Evolutionary conservation across 306 rosid genomes (phyloP), one percentile per base, ranked within the genome.

Genomic region (Ziziphus jujuba): DNA sequence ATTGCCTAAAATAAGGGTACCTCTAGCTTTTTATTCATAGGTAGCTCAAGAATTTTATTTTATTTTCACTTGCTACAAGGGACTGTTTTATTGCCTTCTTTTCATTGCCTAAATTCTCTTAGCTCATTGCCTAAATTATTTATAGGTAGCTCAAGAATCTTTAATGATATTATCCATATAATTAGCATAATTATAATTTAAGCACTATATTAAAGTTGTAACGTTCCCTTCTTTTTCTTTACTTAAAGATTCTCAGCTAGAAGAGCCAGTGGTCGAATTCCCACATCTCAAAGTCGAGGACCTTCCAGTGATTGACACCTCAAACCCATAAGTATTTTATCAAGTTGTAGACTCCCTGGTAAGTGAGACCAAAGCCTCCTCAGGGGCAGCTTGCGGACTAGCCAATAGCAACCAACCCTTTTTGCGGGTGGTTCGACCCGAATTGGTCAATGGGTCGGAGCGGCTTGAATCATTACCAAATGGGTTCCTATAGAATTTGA

Each of bases 351-450:
- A 63, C 1, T 59, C 53, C 36, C 0, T 77, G 44, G 25, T 76
- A 10, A 77, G 69, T 10, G 81, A 58, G 49, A 67, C 73, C 52
- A 82, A 72, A 66, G 53, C 79, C 43, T 87, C 89, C 13, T 65
- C 72, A 5, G 97, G 84, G 73, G 78, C 86, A 31, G 91, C 96
- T 38, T 81, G 80, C 82, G 96, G 89, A 8, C 57, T 91, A 62
- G 81, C 85, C 69, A 72, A 84, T 59, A 73, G 89, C 70, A 47
- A 58, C 9, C 89, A 81, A 1, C 84, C 89, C 5, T 84, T 88
- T 75, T 54, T 88, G 67, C 88, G 89, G 92, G 89, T 77, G 77
- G 70, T 88, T 75, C 87, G 89, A 23, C 89, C 89, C 0, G 88
- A 86, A 19, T 54, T 58, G 59, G 64, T 82, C 57, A 53, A 57